Evolutionary conservation across 805 yeast genomes (phyloP), one percentile per base, ranked within the genome.

Genomic region (Hanseniaspora lachancei): DNA sequence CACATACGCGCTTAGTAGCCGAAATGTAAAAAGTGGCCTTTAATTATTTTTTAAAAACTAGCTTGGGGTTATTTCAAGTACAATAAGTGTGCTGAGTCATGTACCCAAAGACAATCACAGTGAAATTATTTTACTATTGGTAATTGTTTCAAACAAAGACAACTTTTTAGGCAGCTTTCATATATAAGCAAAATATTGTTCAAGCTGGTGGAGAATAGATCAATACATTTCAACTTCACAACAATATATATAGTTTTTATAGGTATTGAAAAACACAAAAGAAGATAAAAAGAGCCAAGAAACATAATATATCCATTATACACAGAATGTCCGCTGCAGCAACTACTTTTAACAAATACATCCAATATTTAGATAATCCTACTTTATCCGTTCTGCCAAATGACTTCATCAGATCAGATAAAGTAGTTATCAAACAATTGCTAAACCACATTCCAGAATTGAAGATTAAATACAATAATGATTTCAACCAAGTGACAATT

Each of bases 381-480:
- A 88, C 97, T 1, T 73, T 89, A 55, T 86, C 95, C 58, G 87
- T 84, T 38, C 74, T 91, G 54, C 97, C 97, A 16, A 84, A 84
- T 59, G 97, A 91, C 69, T 91, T 77, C 68, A 79, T 85, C 60
- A 80, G 85, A 64, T 95, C 95, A 1, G 80, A 89, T 40, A 72
- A 75, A 42, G 69, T 73, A 61, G 62, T 69, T 5, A 69, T 75
- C 53, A 53, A 63, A n/a, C 60, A 64, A 21, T 8, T 64, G 6
- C 36, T 60, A 3, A 58, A 66, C 49, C 63, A 68, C n/a, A 57
- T 57, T 16, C 55, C 61, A 5, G 56, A 53, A 35, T 39, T 53
- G 20, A 53, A 32, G 15, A 53, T 53, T 27, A 51, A 58, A 36
- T 55, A 60, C 43, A 35, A 58, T 36, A 60, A 64, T 42, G 59